Base-by-base conservation (phyloP, 768 basidiomycete genomes). In the Leucosporidium creatinivorum region DNA sequence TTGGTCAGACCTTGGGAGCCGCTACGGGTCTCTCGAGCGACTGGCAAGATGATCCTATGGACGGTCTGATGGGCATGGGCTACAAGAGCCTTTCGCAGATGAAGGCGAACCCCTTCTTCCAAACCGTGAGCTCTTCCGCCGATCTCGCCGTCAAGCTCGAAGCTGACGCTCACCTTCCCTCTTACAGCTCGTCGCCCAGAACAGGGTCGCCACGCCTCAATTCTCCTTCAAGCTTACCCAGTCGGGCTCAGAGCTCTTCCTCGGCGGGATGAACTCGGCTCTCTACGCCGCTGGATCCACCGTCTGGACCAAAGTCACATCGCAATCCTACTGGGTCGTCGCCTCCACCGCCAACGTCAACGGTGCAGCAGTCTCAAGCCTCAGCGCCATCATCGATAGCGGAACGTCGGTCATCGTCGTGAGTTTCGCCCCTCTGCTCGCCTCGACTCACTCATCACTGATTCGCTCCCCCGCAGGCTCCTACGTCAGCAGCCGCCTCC, bases 31-130 rank as follows among this genome's bases (percentile, higher is more conserved):
- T 73, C 57, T 62, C 69, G 25, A 60, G 56, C 28, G 69, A 73
- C 49, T 71, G 72, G n/a, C 58, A 61, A 2, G 25, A 51, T 48
- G 73, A 73, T 36, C 71, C 69, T 7, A 65, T 72, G 56, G 73
- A 73, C 62, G 73, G 74, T 28, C 31, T 76, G 3, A 64, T 75
- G 65, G 75, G 74, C 44, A 70, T 74, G 66, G 73, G 67, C 18
- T 74, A 67, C 62, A 62, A 55, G n/a, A 86, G 86, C 69, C 80
- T 81, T 26, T 81, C 86, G 74, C 80, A 81, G 48, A 73, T 83
- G 60, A 74, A 81, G n/a, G 47, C 51, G 0, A 25, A 75, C 31
- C 68, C 73, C 25, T 62, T 73, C 50, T 75, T 75, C 63, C 62
- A 72, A 50, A 73, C 66, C 9, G 51, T 25, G 23, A n/a, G 51